Base-by-base conservation (phyloP, 1,284 basidiomycete species). In the Cutaneotrichosporon arboriforme region DNA sequence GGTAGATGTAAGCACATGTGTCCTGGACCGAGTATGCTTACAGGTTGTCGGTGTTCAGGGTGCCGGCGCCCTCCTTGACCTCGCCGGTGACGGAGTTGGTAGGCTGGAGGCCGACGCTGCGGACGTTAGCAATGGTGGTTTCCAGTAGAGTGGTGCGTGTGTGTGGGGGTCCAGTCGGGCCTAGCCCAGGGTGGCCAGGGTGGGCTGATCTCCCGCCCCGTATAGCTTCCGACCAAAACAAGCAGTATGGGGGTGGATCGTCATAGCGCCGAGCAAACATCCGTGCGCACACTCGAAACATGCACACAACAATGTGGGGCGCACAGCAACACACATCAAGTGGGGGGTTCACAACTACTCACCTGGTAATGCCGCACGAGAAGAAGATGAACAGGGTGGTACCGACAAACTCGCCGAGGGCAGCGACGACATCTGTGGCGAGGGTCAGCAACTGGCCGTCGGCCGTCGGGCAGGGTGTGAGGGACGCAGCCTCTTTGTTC, bases 381-480 rank as follows among this genome's bases (percentile, higher is more conserved):
- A 76, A 69, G 54, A 75, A 68, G 52, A 77, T 65, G 63, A 77
- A 77, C 35, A 78, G 60, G 31, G 74, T 71, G 1, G 78, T 78
- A 17, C 77, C 78, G 31, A 77, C 73, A 45, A 73, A 78, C 60
- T 79, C 78, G 51, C 77, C 76, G 9, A 77, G 56, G 57, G 75
- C 73, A 18, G 77, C 77, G 47, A 77, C 68, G 26, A 71, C 52
- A 51, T 76, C 70, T 72, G 58, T 36, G 26, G 26, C 26, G 10
- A 31, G 26, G 26, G 26, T 7, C n/a, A n/a, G n/a, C n/a, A n/a
- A n/a, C n/a, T n/a, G n/a, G n/a, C n/a, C n/a, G n/a, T n/a, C n/a
- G n/a, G n/a, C n/a, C n/a, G n/a, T n/a, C n/a, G n/a, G n/a, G n/a
- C n/a, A n/a, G n/a, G n/a, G n/a, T n/a, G n/a, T n/a, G n/a, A n/a